phyloP scores from a whole-genome alignment of 108 stramenopile genomes.

The Chaetoceros tenuissimus region DNA sequence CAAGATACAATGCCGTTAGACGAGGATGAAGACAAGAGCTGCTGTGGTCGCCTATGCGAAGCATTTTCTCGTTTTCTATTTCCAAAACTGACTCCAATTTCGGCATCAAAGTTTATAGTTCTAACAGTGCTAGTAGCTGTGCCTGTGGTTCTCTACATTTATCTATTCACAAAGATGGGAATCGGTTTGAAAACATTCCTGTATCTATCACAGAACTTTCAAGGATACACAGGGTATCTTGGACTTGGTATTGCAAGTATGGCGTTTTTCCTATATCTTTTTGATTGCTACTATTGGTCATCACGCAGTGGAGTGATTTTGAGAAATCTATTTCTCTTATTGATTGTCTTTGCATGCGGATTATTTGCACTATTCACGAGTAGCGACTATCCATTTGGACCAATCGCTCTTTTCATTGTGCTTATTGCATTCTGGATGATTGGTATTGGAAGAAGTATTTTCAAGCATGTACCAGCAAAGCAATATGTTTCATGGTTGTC shows the following conservation, averaged over 20 bases:
- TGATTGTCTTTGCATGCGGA: background rate
- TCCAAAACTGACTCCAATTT: background rate
- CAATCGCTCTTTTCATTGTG: slow-evolving; percentile 38
- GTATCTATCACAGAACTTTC: background rate
- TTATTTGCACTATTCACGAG: slow-evolving; percentile 10
- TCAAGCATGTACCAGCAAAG: slow-evolving; percentile 4
- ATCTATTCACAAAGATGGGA: background rate
- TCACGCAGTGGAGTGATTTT: background rate
- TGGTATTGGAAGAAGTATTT: slow-evolving; percentile 3
- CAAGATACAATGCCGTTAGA: background rate
- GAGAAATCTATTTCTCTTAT: background rate
- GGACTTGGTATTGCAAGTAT: background rate
- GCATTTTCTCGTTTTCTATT: background rate
- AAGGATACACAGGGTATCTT: background rate
- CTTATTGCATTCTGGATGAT: slow-evolving; percentile 39
- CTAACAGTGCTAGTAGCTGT: background rate
- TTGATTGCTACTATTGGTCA: background rate
- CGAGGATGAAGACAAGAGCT: background rate
- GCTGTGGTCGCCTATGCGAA: background rate
- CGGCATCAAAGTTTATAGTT: background rate
- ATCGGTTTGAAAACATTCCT: background rate
- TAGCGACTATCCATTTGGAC: slow-evolving; percentile 31
- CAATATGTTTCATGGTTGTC: slow-evolving; percentile 30
- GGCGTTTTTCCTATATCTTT: background rate
- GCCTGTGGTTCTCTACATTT: background rate